These are phyloP conservation scores for Pseudoscleropodium purum DNA, from an alignment of 225 moss, liverwort and hornwort species.

Conservation along the genomic window DNA sequence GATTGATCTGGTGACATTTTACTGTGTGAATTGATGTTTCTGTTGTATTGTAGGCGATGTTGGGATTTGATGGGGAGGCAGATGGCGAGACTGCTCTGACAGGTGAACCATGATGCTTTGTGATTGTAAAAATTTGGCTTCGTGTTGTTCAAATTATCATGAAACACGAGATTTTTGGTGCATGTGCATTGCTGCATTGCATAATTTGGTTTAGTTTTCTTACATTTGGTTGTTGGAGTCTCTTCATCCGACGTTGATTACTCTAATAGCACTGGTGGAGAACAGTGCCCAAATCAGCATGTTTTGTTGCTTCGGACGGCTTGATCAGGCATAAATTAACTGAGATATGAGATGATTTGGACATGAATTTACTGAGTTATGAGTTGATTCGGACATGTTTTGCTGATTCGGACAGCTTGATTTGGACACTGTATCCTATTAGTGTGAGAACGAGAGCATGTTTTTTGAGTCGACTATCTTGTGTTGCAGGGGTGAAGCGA, in stretches of 20 bases:
- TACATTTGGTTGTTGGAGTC: not conserved
- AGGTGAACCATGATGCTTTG: constrained; percentile 7
- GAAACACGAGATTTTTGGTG: not conserved
- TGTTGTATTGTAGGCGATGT: constrained; percentile 36
- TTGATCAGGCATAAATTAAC: not conserved
- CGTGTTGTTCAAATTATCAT: not conserved
- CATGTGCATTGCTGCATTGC: not conserved
- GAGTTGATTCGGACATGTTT: not conserved
- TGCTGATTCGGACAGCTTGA: not conserved
- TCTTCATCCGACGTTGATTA: not conserved
- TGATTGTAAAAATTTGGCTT: not conserved
- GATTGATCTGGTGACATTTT: not conserved
- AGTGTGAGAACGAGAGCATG: not conserved
- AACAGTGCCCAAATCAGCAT: not conserved
- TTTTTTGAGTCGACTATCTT: not conserved
- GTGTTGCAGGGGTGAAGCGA: constrained; percentile 59
- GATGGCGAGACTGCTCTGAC: constrained; percentile 41
- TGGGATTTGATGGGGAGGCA: constrained; percentile 76
- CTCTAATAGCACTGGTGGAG: not conserved
- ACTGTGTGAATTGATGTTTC: not conserved
- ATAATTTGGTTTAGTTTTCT: not conserved
- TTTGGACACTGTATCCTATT: not conserved
- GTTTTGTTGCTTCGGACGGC: not conserved
- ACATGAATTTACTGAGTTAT: not conserved
- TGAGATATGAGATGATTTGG: not conserved